Conservation (phyloP, 1,284 basidiomycete species). For the Ustilago crameri region DNA sequence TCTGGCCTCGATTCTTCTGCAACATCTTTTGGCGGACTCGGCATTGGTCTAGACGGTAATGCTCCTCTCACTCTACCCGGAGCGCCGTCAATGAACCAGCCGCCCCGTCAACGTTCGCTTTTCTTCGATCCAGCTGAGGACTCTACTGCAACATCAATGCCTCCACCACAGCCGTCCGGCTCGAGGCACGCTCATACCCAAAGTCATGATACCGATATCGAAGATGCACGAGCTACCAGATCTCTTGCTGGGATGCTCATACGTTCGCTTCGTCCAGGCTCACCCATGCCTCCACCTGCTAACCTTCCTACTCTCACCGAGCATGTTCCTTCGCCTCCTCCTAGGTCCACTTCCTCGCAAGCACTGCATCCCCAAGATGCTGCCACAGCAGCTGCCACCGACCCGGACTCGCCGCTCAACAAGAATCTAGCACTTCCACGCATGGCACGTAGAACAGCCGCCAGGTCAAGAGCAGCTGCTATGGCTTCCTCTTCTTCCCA, state of each 20-base stretch:
- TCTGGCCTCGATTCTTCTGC: constrained; percentile 7
- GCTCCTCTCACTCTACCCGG: constrained; percentile 13
- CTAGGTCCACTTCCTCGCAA: constrained; percentile 12
- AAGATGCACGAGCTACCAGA: constrained; percentile 44
- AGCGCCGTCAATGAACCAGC: constrained; percentile 4
- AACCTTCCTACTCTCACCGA: constrained; percentile 34
- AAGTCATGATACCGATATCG: constrained; percentile 20
- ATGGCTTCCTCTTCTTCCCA: constrained; percentile 42
- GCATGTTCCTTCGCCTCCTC: constrained; percentile 4
- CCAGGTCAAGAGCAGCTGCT: constrained; percentile 46
- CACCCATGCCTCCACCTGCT: constrained; percentile 28
- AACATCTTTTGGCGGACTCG: constrained; percentile 39
- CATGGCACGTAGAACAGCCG: constrained; percentile 35
- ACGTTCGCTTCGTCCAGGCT: constrained; percentile 32
- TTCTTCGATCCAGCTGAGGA: constrained; percentile 21
- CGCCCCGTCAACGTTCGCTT: constrained; percentile 13
- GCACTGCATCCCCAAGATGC: neutral
- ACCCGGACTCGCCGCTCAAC: constrained; percentile 32
- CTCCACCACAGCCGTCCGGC: neutral
- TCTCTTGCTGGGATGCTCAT: constrained; percentile 41
- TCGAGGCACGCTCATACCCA: constrained; percentile 1
- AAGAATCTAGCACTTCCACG: constrained; percentile 25
- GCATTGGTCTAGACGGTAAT: constrained; percentile 42
- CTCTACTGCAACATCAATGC: neutral
- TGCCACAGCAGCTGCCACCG: neutral